These are phyloP conservation scores for Microglena sp. DNA, from an alignment of 139 green algal species.

Conservation along the genomic window DNA sequence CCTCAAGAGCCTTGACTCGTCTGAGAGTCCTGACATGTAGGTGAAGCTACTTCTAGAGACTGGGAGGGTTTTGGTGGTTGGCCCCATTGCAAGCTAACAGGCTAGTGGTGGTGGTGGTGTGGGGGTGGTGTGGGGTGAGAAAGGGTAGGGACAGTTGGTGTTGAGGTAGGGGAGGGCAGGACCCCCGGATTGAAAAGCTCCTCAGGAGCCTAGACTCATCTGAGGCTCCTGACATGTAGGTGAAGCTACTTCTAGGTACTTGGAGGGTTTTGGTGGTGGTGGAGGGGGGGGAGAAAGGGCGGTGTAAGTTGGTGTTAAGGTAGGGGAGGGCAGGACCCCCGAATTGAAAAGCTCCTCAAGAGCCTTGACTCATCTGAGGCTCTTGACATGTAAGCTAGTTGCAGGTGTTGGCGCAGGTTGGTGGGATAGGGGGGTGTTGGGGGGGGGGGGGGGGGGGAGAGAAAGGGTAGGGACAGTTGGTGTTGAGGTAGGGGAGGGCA, in stretches of 20 bases:
- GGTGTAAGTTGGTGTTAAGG: not conserved
- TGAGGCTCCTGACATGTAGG: constrained; percentile 46
- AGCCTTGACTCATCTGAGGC: constrained; percentile 43
- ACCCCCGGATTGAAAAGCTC: constrained; percentile 51
- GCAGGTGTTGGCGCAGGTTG: too few species aligned
- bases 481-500: too few species aligned
- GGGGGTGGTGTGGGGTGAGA: too few species aligned
- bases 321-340: constrained; percentile 51
- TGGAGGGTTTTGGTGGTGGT: too few species aligned
- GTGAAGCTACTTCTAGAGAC: too few species aligned
- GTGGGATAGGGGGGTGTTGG: too few species aligned
- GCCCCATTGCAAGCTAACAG: too few species aligned
- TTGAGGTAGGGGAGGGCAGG: constrained; percentile 59
- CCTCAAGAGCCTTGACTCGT: constrained; percentile 38
- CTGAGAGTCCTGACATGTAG: constrained; percentile 43
- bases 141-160: not conserved
- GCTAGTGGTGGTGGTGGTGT: too few species aligned
- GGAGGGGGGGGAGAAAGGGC: not conserved
- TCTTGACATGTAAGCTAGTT: constrained; percentile 38
- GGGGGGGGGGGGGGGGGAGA: too few species aligned
- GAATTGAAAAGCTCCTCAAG: constrained; percentile 47
- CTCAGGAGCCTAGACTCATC: constrained; percentile 39
- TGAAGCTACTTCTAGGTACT: too few species aligned
- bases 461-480: not conserved
- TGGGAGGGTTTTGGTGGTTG: too few species aligned